phyloP scores from a whole-genome alignment of 306 rosid species.

The Oemleria cerasiformis region DNA sequence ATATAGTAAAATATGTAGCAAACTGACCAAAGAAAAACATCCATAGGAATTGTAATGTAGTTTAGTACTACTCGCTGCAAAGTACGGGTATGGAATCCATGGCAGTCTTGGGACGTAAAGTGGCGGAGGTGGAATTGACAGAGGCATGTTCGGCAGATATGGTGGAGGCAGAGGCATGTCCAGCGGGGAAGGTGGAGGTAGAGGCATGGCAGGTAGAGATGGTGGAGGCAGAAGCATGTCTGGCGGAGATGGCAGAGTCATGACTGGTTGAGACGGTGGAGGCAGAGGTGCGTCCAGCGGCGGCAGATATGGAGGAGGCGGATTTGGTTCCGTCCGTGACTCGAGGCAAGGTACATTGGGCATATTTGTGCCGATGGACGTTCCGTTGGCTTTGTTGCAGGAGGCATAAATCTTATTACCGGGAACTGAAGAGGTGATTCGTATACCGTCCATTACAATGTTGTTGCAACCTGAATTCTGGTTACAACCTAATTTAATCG shows the following conservation, averaged over 20 bases:
- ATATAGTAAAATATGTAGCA: too few species aligned
- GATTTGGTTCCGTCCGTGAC: not conserved
- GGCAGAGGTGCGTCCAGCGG: not conserved
- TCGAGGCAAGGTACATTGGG: not conserved
- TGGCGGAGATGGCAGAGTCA: too few species aligned
- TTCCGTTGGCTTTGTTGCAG: conserved; percentile 24
- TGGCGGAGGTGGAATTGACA: not conserved
- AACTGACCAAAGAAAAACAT: too few species aligned
- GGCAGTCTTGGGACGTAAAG: too few species aligned
- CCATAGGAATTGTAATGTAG: not conserved
- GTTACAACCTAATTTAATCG: conserved; percentile 21
- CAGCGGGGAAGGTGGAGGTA: not conserved
- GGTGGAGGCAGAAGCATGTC: too few species aligned
- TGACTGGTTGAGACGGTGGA: not conserved
- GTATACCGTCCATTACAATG: conserved; percentile 14
- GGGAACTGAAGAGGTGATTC: not conserved
- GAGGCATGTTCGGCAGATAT: not conserved
- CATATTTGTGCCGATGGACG: not conserved
- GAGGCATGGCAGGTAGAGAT: not conserved
- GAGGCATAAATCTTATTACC: not conserved
- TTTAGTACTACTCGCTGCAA: not conserved
- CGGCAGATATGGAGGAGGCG: not conserved
- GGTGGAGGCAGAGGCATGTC: not conserved
- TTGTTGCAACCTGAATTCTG: conserved; percentile 10
- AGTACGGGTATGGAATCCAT: too few species aligned